phyloP scores from a whole-genome alignment of 495 filamentous ascomycete species.

The Bathelium albidoporum region DNA sequence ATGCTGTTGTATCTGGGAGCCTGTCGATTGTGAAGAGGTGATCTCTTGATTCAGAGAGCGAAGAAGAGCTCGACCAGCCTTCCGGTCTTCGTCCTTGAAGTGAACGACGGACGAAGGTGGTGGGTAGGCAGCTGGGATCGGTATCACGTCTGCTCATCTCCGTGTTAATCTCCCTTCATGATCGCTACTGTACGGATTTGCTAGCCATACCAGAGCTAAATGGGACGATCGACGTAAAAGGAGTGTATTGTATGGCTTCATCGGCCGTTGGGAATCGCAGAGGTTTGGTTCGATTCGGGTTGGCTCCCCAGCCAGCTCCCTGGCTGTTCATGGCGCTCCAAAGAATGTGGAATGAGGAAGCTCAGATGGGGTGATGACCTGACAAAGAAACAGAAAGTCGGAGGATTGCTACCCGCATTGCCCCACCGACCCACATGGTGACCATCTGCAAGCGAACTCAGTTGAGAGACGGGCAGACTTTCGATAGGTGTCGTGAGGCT shows the following conservation, averaged over 20 bases:
- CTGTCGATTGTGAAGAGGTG: slow-evolving; percentile 14
- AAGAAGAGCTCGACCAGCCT: slow-evolving; percentile 14
- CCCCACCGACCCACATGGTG: not conserved
- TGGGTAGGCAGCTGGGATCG: slow-evolving; percentile 49
- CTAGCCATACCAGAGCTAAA: slow-evolving; percentile 62
- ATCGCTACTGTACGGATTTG: not conserved
- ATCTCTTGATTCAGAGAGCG: slow-evolving; percentile 26
- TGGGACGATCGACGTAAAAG: slow-evolving; percentile 78
- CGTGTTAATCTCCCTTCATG: not conserved
- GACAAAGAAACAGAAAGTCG: not conserved
- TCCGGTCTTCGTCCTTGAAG: slow-evolving; percentile 29
- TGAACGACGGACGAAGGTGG: slow-evolving; percentile 31
- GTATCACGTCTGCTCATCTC: slow-evolving; percentile 48
- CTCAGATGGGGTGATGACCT: not conserved
- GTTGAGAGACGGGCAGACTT: not conserved
- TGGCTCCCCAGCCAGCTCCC: not conserved
- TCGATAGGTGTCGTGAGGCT: not conserved
- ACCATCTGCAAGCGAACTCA: not conserved
- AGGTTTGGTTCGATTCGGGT: not conserved
- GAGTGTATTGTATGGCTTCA: slow-evolving; percentile 84
- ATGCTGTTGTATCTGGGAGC: slow-evolving; percentile 24
- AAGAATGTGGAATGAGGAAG: not conserved
- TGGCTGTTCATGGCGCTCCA: not conserved
- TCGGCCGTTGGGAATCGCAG: slow-evolving; percentile 50
- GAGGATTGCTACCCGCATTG: not conserved